These are phyloP conservation scores for Fraxinus paxiana DNA, from an alignment of 305 asterid species.

Conservation along the genomic window DNA sequence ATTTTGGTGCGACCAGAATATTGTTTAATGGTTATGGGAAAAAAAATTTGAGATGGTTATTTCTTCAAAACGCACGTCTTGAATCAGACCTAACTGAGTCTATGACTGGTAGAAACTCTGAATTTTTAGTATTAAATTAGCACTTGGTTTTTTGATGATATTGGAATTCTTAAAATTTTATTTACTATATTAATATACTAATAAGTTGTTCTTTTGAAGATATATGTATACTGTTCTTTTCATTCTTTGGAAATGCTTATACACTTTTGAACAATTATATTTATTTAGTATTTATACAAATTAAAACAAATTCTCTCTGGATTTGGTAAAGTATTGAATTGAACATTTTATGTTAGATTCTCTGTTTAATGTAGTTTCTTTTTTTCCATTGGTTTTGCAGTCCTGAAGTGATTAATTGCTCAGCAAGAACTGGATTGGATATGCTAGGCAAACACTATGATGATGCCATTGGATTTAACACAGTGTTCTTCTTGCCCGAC, in stretches of 20 bases:
- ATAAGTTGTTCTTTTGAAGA: neutral
- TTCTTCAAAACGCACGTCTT: neutral
- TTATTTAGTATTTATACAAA: neutral
- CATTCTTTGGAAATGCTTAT: neutral
- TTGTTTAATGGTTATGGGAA: neutral
- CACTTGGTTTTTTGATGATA: neutral
- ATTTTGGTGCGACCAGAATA: neutral
- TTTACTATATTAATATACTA: slow-evolving; percentile 6
- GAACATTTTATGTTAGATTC: slow-evolving; percentile 2
- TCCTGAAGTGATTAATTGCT: slow-evolving; percentile 78
- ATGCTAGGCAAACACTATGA: slow-evolving; percentile 73
- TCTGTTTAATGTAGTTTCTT: slow-evolving; percentile 5
- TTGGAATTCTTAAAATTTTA: neutral
- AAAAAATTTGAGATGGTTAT: neutral
- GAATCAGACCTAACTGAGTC: neutral
- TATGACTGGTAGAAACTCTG: neutral
- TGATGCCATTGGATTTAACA: slow-evolving; percentile 78
- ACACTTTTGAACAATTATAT: neutral
- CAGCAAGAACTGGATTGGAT: slow-evolving; percentile 92
- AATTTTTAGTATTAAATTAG: neutral
- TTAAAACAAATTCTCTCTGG: neutral
- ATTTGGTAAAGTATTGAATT: neutral
- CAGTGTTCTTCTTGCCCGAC: slow-evolving; percentile 84
- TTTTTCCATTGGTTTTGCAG: slow-evolving; percentile 34
- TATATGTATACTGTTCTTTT: neutral